Evolutionary conservation across 768 basidiomycete genomes (phyloP).

Genomic region (Suillus americanus): DNA sequence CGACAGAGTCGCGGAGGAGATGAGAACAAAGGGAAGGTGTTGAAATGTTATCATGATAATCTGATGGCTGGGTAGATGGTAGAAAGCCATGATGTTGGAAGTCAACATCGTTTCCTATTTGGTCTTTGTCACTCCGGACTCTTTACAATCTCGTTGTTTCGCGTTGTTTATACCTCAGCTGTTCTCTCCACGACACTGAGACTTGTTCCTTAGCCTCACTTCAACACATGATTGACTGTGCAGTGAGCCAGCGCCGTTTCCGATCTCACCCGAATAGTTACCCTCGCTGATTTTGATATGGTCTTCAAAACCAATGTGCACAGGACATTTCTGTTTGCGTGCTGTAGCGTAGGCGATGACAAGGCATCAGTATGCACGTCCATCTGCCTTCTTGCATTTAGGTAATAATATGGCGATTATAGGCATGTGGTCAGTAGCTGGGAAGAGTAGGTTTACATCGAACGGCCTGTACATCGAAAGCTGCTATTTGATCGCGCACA

Average conservation of each 20-base stretch:
- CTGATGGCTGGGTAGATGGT: not conserved
- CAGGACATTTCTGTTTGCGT: conserved; percentile 39
- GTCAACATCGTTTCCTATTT: too few species aligned
- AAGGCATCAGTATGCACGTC: conserved; percentile 32
- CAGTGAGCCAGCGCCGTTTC: not conserved
- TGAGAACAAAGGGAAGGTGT: conserved; percentile 19
- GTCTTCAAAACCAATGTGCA: conserved; percentile 33
- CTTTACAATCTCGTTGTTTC: too few species aligned
- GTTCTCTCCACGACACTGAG: too few species aligned
- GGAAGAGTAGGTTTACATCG: conserved; percentile 30
- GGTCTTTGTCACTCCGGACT: too few species aligned
- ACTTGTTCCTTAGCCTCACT: too few species aligned
- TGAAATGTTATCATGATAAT: not conserved
- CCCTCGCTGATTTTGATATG: conserved; percentile 29
- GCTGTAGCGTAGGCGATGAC: conserved; percentile 43
- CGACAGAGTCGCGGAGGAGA: conserved; percentile 22
- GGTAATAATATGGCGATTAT: not conserved
- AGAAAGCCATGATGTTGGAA: too few species aligned
- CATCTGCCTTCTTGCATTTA: not conserved
- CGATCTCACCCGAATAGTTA: not conserved
- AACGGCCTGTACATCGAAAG: not conserved
- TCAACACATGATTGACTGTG: too few species aligned
- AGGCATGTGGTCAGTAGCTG: conserved; percentile 27
- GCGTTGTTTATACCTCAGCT: too few species aligned
- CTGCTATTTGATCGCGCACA: not conserved